These are phyloP conservation scores for Apostasia ramifera DNA, from an alignment of 106 monocot genomes.

Conservation along the genomic window DNA sequence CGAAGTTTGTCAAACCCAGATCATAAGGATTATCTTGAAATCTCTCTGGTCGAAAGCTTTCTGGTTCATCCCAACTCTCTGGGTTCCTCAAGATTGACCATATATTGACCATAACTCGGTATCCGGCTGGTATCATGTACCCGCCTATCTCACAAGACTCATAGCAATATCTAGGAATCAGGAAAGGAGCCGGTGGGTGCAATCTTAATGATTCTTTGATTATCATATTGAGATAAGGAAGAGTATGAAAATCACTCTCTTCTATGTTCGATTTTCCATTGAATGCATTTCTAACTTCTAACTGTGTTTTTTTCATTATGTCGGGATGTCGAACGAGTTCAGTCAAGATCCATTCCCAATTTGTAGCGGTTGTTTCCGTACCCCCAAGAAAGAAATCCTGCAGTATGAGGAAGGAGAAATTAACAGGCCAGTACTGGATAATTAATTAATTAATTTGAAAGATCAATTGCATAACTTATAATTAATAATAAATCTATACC, in stretches of 20 bases:
- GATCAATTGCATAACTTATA: too few relatives aligned
- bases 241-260: neutral
- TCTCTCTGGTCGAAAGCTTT: conserved; percentile 11
- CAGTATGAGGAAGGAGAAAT: neutral
- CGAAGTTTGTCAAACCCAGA: neutral
- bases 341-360: conserved; percentile 7
- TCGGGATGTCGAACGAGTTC: conserved; percentile 9
- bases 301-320: conserved; percentile 9
- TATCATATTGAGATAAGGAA: conserved; percentile 11
- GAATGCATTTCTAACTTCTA: conserved; percentile 3
- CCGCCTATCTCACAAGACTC: conserved; percentile 1
- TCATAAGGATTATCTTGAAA: neutral
- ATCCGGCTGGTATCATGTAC: conserved; percentile 3
- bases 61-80: conserved; percentile 7
- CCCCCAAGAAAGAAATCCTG: conserved; percentile 19
- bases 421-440: too few relatives aligned
- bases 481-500: too few relatives aligned
- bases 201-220: conserved; percentile 19
- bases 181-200: conserved; percentile 7
- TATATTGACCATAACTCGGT: conserved; percentile 3
- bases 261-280: neutral
- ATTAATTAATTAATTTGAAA: too few relatives aligned
- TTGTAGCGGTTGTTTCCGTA: neutral
- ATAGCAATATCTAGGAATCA: conserved; percentile 1
- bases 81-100: conserved; percentile 20